These are phyloP conservation scores for Malus asiatica DNA, from an alignment of 306 rosid genomes.

Conservation along the genomic window DNA sequence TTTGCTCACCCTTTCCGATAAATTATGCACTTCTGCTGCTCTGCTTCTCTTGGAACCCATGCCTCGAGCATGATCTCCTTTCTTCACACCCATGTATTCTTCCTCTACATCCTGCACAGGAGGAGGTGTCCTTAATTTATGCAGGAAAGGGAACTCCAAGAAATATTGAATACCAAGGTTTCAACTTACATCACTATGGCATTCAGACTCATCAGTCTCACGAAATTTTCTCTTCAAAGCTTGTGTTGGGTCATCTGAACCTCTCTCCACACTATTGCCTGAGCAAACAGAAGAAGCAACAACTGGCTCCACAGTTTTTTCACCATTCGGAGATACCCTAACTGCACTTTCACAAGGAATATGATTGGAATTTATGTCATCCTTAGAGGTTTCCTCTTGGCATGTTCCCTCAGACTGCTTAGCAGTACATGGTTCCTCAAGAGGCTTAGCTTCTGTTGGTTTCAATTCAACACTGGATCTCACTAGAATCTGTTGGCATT, in stretches of 20 bases:
- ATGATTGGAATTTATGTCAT: constrained; percentile 35
- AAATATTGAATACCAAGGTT: constrained; percentile 19
- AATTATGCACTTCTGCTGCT: constrained; percentile 83
- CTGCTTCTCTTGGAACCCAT: constrained; percentile 67
- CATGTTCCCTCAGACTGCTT: constrained; percentile 37
- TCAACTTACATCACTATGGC: constrained; percentile 75
- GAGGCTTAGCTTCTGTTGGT: constrained; percentile 33
- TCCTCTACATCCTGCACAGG: constrained; percentile 64
- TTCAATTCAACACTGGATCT: constrained; percentile 44
- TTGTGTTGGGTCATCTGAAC: constrained; percentile 32
- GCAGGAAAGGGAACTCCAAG: constrained; percentile 2
- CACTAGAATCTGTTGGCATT: constrained; percentile 33
- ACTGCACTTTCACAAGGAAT: constrained; percentile 34
- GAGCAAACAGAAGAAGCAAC: constrained; percentile 79
- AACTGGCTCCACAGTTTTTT: constrained; percentile 37
- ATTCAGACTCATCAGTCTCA: constrained; percentile 73
- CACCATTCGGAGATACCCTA: constrained; percentile 31
- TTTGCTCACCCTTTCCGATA: constrained; percentile 81
- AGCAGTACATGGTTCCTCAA: constrained; percentile 38
- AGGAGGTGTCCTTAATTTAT: constrained; percentile 26
- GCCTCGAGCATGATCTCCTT: constrained; percentile 31
- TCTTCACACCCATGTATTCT: constrained; percentile 54
- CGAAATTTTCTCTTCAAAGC: constrained; percentile 49
- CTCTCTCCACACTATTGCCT: constrained; percentile 50
- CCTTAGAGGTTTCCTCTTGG: constrained; percentile 36